A percentile compares a stretch with the other conserved stretches of the same genome.
Evolutionary conservation across 2,329 filamentous ascomycete species (phyloP).

Genomic region (Ramularia endophylla): DNA sequence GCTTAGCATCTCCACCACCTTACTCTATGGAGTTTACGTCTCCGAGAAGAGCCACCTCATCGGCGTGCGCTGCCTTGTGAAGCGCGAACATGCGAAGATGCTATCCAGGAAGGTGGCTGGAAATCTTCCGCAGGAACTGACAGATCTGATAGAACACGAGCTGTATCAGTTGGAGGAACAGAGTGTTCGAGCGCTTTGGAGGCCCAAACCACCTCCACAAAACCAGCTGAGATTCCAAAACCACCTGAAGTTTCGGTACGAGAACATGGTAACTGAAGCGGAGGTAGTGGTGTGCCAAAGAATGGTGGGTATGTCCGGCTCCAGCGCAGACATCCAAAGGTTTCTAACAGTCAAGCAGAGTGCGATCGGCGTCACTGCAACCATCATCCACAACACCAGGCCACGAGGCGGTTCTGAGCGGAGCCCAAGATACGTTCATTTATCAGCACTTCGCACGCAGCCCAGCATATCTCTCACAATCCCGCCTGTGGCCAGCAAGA

Average conservation of each 20-base stretch:
- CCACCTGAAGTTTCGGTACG: background rate
- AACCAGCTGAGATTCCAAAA: background rate
- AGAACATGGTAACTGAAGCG: background rate
- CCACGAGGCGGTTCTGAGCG: background rate
- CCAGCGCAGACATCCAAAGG: background rate
- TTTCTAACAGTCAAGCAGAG: background rate
- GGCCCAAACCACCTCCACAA: background rate
- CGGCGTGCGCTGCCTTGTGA: constrained; percentile 6
- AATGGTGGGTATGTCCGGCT: background rate
- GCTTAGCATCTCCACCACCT: constrained; percentile 1
- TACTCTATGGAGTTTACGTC: constrained; percentile 9
- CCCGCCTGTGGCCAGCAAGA: no score
- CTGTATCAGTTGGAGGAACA: constrained; percentile 3
- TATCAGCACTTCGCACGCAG: no score
- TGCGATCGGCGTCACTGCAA: background rate
- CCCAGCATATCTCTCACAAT: no score
- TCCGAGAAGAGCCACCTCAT: constrained; percentile 10
- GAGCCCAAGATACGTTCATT: no score
- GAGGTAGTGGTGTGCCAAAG: background rate
- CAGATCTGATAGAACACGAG: constrained; percentile 3
- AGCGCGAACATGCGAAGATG: constrained; percentile 3
- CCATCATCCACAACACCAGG: background rate
- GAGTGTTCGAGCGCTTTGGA: background rate
- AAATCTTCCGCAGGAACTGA: constrained; percentile 7
- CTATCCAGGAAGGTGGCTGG: constrained; percentile 1